A percentile compares a stretch with the other conserved stretches of the same genome.
phyloP scores from a whole-genome alignment of 1,284 basidiomycete genomes.

The Apiotrichum laibachii region DNA sequence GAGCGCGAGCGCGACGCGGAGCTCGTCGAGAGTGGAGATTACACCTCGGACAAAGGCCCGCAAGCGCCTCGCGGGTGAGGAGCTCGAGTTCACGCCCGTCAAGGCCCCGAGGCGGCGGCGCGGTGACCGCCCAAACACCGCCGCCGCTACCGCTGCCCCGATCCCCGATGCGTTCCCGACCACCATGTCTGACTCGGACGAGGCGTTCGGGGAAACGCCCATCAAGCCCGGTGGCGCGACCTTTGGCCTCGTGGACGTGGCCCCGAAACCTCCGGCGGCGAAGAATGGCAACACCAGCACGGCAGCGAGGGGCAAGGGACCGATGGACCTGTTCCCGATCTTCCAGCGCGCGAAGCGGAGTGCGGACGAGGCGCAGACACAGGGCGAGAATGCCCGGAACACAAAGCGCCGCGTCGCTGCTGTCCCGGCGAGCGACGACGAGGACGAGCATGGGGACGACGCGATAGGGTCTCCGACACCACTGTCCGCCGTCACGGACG shows the following conservation, averaged over 20 bases:
- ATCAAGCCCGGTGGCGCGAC: slow-evolving; percentile 10
- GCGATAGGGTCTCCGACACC: not conserved
- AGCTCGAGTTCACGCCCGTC: slow-evolving; percentile 43
- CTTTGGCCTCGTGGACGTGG: slow-evolving; percentile 13
- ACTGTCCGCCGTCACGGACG: not conserved
- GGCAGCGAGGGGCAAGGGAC: slow-evolving; percentile 1
- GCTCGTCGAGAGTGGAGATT: slow-evolving; percentile 16
- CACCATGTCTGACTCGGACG: slow-evolving; percentile 7
- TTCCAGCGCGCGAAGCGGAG: slow-evolving; percentile 12
- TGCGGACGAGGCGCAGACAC: not conserved
- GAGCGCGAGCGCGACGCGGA: slow-evolving; percentile 19
- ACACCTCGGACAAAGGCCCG: slow-evolving; percentile 49
- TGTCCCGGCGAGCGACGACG: not conserved
- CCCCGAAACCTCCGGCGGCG: not conserved
- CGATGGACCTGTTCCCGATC: slow-evolving; percentile 15
- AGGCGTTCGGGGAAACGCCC: slow-evolving; percentile 19
- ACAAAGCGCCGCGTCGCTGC: not conserved
- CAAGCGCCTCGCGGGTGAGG: slow-evolving; percentile 45
- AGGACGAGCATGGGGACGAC: not conserved
- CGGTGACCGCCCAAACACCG: not conserved
- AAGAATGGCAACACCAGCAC: not conserved
- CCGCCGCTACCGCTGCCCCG: not conserved
- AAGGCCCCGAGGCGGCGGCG: slow-evolving; percentile 6
- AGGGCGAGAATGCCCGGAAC: not conserved
- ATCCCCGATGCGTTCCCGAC: not conserved